phyloP scores from a whole-genome alignment of 2,329 filamentous ascomycete genomes.

The Diaporthe longicolla region DNA sequence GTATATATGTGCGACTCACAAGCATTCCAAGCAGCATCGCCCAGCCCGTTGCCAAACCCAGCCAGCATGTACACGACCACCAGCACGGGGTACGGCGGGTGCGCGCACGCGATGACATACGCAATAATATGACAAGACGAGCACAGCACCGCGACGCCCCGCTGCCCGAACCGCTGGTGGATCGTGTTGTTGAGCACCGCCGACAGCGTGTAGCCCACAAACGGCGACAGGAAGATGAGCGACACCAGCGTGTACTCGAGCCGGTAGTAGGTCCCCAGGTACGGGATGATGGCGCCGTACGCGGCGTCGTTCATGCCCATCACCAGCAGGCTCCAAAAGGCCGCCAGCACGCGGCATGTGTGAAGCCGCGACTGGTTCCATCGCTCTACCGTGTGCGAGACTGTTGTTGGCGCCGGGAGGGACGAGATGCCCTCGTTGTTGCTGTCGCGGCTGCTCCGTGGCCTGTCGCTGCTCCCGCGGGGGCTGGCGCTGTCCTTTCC shows the following conservation, averaged over 20 bases:
- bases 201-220: constrained; percentile 61
- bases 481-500: background rate
- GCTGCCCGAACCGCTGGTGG: constrained; percentile 67
- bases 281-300: constrained; percentile 57
- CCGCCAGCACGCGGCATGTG: constrained; percentile 62
- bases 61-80: constrained; percentile 76
- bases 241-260: constrained; percentile 64
- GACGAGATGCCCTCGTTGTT: constrained; percentile 24
- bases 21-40: constrained; percentile 67
- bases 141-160: constrained; percentile 75
- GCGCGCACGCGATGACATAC: constrained; percentile 73
- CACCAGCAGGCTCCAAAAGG: constrained; percentile 71
- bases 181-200: constrained; percentile 61
- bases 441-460: background rate
- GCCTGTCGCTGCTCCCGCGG: background rate
- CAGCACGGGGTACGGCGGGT: constrained; percentile 78
- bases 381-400: constrained; percentile 48
- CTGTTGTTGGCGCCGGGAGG: constrained; percentile 35
- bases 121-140: constrained; percentile 73
- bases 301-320: constrained; percentile 72
- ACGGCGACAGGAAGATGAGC: constrained; percentile 62
- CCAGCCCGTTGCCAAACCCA: constrained; percentile 79
- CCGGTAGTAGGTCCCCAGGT: constrained; percentile 53
- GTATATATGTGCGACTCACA: constrained; percentile 42
- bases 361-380: constrained; percentile 67